Evolutionary conservation across 306 rosid genomes (phyloP).

Genomic region (Cicer pinnatifidum): DNA sequence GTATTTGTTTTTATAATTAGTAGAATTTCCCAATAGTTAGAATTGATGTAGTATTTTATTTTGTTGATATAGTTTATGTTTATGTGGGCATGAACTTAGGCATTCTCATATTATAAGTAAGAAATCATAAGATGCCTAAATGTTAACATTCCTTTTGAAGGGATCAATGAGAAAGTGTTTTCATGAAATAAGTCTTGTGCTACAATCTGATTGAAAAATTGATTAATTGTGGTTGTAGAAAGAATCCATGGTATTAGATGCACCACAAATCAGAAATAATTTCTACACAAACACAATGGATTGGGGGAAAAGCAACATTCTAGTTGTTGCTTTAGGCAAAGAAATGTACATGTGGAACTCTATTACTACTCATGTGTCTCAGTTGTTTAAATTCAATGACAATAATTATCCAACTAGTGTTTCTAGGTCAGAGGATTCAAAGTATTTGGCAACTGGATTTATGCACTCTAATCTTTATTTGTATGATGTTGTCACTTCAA

Average conservation of each 20-base stretch:
- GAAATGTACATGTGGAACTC: slow-evolving; percentile 77
- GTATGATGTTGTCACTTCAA: slow-evolving; percentile 76
- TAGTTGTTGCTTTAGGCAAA: slow-evolving; percentile 68
- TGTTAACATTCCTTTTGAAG: too few species aligned
- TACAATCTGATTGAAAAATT: slow-evolving; percentile 18
- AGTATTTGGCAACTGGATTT: slow-evolving; percentile 58
- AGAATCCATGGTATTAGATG: slow-evolving; percentile 70
- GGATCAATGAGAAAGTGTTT: too few species aligned
- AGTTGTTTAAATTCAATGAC: slow-evolving; percentile 47
- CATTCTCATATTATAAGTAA: too few species aligned
- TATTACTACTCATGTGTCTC: slow-evolving; percentile 43
- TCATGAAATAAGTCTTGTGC: neutral
- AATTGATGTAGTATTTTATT: too few species aligned
- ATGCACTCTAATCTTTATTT: slow-evolving; percentile 63
- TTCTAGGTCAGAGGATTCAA: slow-evolving; percentile 68
- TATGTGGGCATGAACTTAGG: too few species aligned
- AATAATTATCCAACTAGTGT: slow-evolving; percentile 62
- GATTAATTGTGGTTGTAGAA: slow-evolving; percentile 46
- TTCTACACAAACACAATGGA: slow-evolving; percentile 69
- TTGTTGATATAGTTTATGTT: too few species aligned
- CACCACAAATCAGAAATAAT: slow-evolving; percentile 68
- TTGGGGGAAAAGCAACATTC: slow-evolving; percentile 72
- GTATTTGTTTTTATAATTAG: too few species aligned
- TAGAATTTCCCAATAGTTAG: too few species aligned
- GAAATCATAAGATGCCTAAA: too few species aligned